Percentiles rank a stretch among this genome's conserved stretches.
These are phyloP conservation scores for Claviceps digitariae DNA, from an alignment of 2,329 filamentous ascomycete species.

Conservation along the genomic window DNA sequence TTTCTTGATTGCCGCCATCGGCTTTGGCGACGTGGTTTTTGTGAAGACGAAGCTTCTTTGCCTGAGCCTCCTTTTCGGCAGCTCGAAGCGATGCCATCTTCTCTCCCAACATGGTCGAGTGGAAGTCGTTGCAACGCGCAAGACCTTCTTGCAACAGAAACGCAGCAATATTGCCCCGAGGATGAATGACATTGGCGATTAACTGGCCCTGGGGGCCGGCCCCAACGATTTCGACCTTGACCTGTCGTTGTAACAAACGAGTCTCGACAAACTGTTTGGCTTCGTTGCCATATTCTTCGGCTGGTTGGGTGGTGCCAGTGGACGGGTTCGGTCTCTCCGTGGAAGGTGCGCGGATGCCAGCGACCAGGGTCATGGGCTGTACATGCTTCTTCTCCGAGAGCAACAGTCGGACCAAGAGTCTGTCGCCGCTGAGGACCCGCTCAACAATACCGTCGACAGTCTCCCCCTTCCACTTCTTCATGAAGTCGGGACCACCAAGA, in stretches of 20 bases:
- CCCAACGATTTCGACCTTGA: conserved; percentile 72
- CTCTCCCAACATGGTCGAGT: conserved; percentile 78
- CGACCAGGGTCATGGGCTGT: conserved; percentile 78
- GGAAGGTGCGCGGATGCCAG: conserved; percentile 78
- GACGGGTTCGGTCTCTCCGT: conserved; percentile 72
- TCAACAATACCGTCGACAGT: conserved; percentile 78
- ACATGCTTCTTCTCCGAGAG: conserved; percentile 72
- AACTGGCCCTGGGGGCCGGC: conserved; percentile 82
- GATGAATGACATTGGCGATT: conserved; percentile 78
- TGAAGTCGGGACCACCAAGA: conserved; percentile 62
- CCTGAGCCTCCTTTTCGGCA: conserved; percentile 76
- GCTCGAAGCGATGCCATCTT: conserved; percentile 78
- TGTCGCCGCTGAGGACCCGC: conserved; percentile 81
- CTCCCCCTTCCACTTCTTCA: conserved; percentile 75
- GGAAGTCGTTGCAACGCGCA: conserved; percentile 87
- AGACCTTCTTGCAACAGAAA: conserved; percentile 82
- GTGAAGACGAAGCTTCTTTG: conserved; percentile 64
- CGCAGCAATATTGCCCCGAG: conserved; percentile 81
- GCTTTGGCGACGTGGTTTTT: conserved; percentile 65
- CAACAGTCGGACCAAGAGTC: conserved; percentile 71
- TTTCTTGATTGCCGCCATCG: conserved; percentile 56
- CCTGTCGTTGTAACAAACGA: conserved; percentile 71
- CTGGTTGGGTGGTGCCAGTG: conserved; percentile 67
- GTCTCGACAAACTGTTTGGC: conserved; percentile 78
- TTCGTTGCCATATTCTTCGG: conserved; percentile 82